Evolutionary conservation across 495 filamentous ascomycete species (phyloP), one percentile per base, ranked within the genome.

Genomic region (Achaetomiella virescens): DNA sequence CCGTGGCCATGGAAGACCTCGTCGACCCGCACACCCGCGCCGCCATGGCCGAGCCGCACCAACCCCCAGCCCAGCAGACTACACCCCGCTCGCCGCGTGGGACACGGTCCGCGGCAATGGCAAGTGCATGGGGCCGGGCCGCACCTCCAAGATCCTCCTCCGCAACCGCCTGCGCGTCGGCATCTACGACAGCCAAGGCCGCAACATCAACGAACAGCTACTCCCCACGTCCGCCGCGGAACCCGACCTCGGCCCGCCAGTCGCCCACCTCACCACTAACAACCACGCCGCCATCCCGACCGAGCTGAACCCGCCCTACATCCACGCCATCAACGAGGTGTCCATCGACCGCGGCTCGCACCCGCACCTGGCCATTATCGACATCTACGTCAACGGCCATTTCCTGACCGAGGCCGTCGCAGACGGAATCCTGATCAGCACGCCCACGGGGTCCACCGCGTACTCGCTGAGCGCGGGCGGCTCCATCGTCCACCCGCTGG

Each of bases 301-400:
- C 27, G 20, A 18, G 6, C 10, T 2, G 5, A 53, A 14, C 11
- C 48, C 55, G 2, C 55, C 46, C 20, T 66, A 80, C 35, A 79
- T 90, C 4, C 91, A 95, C 66, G 93, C 93, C 46, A 88, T 97
- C 74, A 98, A 98, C 66, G 93, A 98, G 66, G 80, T 98, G 8
- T 86, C 93, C 25, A 84, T 98, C 45, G 95, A 98, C 66, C 87
- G 93, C 14, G 93, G 93, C 48, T 80, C 84, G 36, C 85, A 89
- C 56, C 89, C 93, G 0, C 93, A 98, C 70, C 81, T 98, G 2
- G 88, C 90, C 9, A 86, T 96, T 55, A 81, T 98, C 58, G 88
- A 92, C 57, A 86, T 98, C 37, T 93, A 79, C 65, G 82, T 97
- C 35, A 89, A 88, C 55, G 83, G 84, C 10, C 84, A 89, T 47